These are phyloP conservation scores for Talaromyces borbonicus DNA, from an alignment of 495 filamentous ascomycete species.

Conservation along the genomic window DNA sequence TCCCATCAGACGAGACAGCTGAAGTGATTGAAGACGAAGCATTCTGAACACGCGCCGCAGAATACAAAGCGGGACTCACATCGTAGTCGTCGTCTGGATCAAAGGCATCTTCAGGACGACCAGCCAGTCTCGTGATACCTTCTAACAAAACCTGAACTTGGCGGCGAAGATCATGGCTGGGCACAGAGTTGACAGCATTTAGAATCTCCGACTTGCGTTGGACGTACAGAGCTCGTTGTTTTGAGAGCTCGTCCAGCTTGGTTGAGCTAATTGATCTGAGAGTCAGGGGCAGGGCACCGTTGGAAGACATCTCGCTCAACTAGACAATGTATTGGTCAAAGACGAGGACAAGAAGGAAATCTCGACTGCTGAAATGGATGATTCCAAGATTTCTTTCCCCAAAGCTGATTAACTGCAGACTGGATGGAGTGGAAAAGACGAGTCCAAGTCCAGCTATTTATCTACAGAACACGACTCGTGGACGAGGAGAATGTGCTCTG, in stretches of 20 bases:
- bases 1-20: background rate
- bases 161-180: slow-evolving; percentile 15
- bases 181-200: slow-evolving; percentile 15
- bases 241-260: slow-evolving; percentile 53
- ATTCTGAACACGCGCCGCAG: slow-evolving; percentile 13
- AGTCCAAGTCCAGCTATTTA: too few relatives aligned
- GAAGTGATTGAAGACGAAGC: background rate
- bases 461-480: too few relatives aligned
- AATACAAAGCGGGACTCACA: too few relatives aligned
- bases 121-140: slow-evolving; percentile 30
- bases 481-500: too few relatives aligned
- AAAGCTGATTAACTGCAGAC: too few relatives aligned
- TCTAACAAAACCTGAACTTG: slow-evolving; percentile 26
- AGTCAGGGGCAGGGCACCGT: slow-evolving; percentile 44
- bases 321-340: too few relatives aligned
- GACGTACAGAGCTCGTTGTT: slow-evolving; percentile 46
- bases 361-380: too few relatives aligned
- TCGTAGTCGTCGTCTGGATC: slow-evolving; percentile 26
- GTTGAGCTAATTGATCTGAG: slow-evolving; percentile 55
- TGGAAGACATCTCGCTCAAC: slow-evolving; percentile 21
- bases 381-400: too few relatives aligned
- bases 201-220: slow-evolving; percentile 25
- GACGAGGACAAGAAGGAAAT: too few relatives aligned
- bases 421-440: too few relatives aligned
- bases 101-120: slow-evolving; percentile 25